Percentiles rank a stretch among this genome's conserved stretches.
These are phyloP conservation scores for Backusella tarrabulga DNA, from an alignment of 192 early-diverging fungal genomes.

Conservation along the genomic window DNA sequence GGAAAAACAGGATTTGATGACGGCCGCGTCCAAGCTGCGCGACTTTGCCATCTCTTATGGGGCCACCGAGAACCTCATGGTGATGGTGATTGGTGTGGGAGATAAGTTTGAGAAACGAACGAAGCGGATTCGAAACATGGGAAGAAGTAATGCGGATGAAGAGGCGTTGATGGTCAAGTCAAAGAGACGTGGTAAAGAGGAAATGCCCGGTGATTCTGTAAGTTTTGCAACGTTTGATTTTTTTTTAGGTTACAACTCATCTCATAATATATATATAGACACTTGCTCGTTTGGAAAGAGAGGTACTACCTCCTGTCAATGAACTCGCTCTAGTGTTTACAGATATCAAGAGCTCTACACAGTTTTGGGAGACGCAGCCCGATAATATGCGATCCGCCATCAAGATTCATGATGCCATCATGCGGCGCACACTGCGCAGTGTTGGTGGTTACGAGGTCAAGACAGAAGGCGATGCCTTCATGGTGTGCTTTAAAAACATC, in stretches of 20 bases:
- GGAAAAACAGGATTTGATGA: slow-evolving; percentile 67
- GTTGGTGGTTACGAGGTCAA: slow-evolving; percentile 95
- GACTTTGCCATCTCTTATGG: slow-evolving; percentile 86
- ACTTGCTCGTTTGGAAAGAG: slow-evolving; percentile 63
- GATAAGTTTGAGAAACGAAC: slow-evolving; percentile 62
- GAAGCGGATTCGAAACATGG: slow-evolving; percentile 12
- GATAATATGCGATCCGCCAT: slow-evolving; percentile 85
- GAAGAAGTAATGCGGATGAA: slow-evolving; percentile 19
- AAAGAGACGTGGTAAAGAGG: slow-evolving; percentile 45
- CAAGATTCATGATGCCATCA: slow-evolving; percentile 80
- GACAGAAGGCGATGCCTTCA: slow-evolving; percentile 93
- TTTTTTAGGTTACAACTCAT: background rate
- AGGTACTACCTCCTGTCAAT: slow-evolving; percentile 82
- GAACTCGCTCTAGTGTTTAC: slow-evolving; percentile 89
- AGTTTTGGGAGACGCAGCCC: slow-evolving; percentile 84
- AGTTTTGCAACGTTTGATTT: slow-evolving; percentile 4
- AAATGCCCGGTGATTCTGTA: slow-evolving; percentile 53
- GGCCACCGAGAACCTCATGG: slow-evolving; percentile 74
- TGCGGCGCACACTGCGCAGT: slow-evolving; percentile 78
- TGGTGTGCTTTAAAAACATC: slow-evolving; percentile 87
- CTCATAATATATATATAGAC: slow-evolving; percentile 19
- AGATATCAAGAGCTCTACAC: slow-evolving; percentile 93
- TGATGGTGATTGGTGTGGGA: slow-evolving; percentile 86
- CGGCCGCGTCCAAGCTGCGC: slow-evolving; percentile 76
- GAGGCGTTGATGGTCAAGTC: slow-evolving; percentile 27